Evolutionary conservation across 345 rosid species (phyloP), one percentile per base, ranked within the genome.

Genomic region (Firmiana major): DNA sequence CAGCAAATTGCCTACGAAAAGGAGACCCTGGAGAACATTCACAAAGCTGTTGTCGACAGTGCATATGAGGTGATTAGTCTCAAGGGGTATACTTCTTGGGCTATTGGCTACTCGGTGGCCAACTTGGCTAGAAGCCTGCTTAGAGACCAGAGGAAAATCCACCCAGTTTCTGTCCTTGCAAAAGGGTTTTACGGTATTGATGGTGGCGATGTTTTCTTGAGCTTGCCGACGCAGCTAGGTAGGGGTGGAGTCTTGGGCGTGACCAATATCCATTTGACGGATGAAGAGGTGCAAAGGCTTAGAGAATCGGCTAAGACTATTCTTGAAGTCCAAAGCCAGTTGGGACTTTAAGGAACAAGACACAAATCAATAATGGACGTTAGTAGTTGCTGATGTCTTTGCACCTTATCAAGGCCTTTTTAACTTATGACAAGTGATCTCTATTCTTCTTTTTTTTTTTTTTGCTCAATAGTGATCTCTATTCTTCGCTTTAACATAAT

Each of bases 81-180:
- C 67, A 94, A 94, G 70, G 97, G 98, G 24, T 94, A 92, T 85
- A 94, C 97, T 13, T 91, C 97, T 17, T 92, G 97, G 97, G 98
- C 98, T 16, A 94, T 92, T 53, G 98, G 97, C 31, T 94, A 94
- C 84, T 94, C 98, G 0, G 98, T 86, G 5, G 93, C 97, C 7
- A 92, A 63, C 75, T 78, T 94, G 78, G 97, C 97, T 53, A 83
- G 93, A 1, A 80, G 91, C 53, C 72, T 94, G 19, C 83, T 92
- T 26, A 77, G 98, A 15, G 87, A 94, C 85, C 98, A 94, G 88
- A 88, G 97, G 68, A 90, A 83, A 79, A 90, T 94, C 80, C 98
- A 95, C 67, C 97, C 99, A 0, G 97, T 95, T 40, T 86, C 99
- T 0, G 97, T 95, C n/a, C 92, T 93, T 22, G 93, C 99, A 1